Base-by-base conservation (phyloP, 108 stramenopile genomes). In the Thalassiosira profunda region DNA sequence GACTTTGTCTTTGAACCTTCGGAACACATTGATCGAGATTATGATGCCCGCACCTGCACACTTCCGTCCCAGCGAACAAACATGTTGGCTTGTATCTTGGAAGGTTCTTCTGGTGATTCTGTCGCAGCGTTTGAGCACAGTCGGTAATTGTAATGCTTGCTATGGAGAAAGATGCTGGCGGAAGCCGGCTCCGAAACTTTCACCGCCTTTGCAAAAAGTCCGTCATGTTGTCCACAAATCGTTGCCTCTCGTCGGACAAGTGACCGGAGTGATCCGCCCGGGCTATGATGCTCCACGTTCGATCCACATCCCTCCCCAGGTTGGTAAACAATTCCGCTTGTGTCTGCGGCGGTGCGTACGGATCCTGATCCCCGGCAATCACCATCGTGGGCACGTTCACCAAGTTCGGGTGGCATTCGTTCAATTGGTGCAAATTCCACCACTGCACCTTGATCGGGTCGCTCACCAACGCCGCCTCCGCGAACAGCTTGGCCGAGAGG, bases 211-310 rank as follows among this genome's bases (percentile, higher is more conserved):
- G 58, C 56, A 78, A 48, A 58, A 72, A 72, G 41, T 67, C 70
- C 17, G 53, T 47, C n/a, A 82, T 70, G 52, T 80, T 91, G 49
- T 77, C 55, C 11, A 93, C 74, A 36, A 93, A 87, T 48, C 80
- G 75, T 9, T 67, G 68, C 55, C 80, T 63, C 35, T 84, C 87
- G n/a, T 90, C 85, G n/a, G 86, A 77, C 18, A 93, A 59, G 71
- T 93, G 89, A 1, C 83, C 87, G 24, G 93, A 90, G 74, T 94
- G 93, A 74, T 94, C 93, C 30, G 90, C 83, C 67, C 90, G 86
- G 28, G 89, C 79, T 54, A 94, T 80, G 47, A 94, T 92, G 34
- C 83, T 85, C 90, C 90, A 92, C 6, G 84, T 80, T 8, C 86
- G 77, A 72, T 94, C 93, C 8, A 81, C 70, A 12, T 84, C 89